Conservation (phyloP, 106 monocot genomes). For the Posidonia australis region DNA sequence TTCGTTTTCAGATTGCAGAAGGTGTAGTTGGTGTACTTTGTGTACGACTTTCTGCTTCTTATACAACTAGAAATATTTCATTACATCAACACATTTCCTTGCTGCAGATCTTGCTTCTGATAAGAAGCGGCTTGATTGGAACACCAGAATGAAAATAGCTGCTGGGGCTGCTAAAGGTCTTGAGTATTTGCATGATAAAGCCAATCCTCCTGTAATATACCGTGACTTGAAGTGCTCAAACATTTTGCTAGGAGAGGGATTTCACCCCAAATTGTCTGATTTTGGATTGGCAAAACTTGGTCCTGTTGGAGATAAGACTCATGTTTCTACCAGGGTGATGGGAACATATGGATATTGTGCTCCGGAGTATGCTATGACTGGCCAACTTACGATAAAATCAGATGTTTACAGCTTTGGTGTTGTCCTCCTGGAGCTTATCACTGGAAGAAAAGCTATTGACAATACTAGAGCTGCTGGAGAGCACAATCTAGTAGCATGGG, state of each 20-base stretch:
- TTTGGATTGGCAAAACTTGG: constrained; percentile 22
- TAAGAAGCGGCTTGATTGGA: constrained; percentile 15
- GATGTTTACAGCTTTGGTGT: constrained; percentile 20
- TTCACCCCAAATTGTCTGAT: constrained; percentile 15
- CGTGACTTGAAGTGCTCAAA: constrained; percentile 19
- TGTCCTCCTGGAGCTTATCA: constrained; percentile 19
- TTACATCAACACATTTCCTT: not conserved
- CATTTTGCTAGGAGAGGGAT: constrained; percentile 14
- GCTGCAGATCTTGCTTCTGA: constrained; percentile 13
- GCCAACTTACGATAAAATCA: constrained; percentile 16
- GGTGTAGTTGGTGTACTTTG: no score
- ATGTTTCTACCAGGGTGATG: constrained; percentile 22
- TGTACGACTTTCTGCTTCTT: not conserved
- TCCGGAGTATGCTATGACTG: constrained; percentile 22
- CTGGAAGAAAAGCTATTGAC: constrained; percentile 19
- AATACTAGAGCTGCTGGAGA: constrained; percentile 10
- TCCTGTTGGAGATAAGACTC: constrained; percentile 19
- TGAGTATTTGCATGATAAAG: constrained; percentile 17
- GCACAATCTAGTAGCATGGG: constrained; percentile 21
- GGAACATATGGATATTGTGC: constrained; percentile 20
- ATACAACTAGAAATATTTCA: not conserved
- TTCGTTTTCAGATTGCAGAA: no score
- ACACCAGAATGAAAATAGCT: constrained; percentile 20
- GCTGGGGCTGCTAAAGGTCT: constrained; percentile 20
- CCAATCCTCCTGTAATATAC: constrained; percentile 20